Conservation (phyloP, 768 basidiomycete species). For the Psilocybe sp. region DNA sequence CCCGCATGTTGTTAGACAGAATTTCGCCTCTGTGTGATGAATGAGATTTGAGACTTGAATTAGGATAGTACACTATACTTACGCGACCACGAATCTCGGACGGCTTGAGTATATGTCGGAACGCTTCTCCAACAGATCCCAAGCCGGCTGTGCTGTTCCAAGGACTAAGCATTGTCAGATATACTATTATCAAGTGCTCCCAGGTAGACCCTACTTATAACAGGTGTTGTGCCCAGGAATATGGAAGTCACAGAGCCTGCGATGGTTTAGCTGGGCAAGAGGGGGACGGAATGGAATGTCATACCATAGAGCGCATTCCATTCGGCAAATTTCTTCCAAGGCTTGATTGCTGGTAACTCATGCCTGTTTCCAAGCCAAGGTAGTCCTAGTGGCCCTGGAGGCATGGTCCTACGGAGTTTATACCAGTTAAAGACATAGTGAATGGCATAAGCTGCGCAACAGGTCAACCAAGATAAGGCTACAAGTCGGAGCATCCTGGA, state of each 20-base stretch:
- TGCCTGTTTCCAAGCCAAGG: constrained; percentile 45
- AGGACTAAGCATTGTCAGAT: constrained; percentile 27
- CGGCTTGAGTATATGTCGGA: constrained; percentile 48
- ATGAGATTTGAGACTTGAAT: not conserved
- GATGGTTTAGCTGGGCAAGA: constrained; percentile 1
- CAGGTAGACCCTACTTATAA: constrained; percentile 28
- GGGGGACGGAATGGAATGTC: not conserved
- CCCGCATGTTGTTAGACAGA: constrained; percentile 42
- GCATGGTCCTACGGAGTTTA: constrained; percentile 32
- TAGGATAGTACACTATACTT: constrained; percentile 4
- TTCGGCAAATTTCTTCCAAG: constrained; percentile 47
- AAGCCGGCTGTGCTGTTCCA: constrained; percentile 37
- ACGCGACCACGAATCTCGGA: constrained; percentile 45
- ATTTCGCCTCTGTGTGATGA: constrained; percentile 36
- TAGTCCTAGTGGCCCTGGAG: constrained; percentile 43
- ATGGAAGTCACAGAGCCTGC: constrained; percentile 40
- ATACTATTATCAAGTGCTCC: not conserved
- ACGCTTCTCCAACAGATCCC: constrained; percentile 38
- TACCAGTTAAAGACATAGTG: constrained; percentile 26
- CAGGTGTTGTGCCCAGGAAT: constrained; percentile 38
- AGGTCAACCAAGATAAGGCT: not conserved
- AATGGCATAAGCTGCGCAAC: constrained; percentile 14
- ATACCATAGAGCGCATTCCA: constrained; percentile 46
- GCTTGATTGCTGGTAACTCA: constrained; percentile 41
- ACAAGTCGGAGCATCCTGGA: not conserved